Percentiles rank a stretch among this genome's conserved stretches.
Conservation (phyloP, 371 early-diverging fungal genomes). For the Mucor irregularis region DNA sequence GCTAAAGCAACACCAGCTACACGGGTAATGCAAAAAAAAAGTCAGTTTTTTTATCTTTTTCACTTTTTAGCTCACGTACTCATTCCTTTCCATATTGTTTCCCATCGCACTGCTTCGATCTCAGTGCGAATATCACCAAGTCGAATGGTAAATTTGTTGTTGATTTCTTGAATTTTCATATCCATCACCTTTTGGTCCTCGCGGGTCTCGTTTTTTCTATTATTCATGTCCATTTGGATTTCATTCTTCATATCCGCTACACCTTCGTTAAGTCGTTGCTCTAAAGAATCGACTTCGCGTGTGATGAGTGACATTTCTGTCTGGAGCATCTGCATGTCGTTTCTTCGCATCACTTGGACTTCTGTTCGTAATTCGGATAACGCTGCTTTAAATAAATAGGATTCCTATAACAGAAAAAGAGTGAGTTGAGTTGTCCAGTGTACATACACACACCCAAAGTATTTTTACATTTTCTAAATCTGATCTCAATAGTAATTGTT, state of each 20-base stretch:
- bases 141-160: slow-evolving; percentile 79
- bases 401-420: slow-evolving; percentile 33
- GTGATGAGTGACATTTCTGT: slow-evolving; percentile 74
- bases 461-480: slow-evolving; percentile 54
- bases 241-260: slow-evolving; percentile 80
- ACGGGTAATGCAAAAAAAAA: no score
- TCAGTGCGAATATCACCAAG: slow-evolving; percentile 84
- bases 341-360: slow-evolving; percentile 81
- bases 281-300: slow-evolving; percentile 78
- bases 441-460: background rate
- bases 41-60: no score
- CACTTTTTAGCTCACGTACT: slow-evolving; percentile 26
- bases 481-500: slow-evolving; percentile 31
- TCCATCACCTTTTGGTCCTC: slow-evolving; percentile 81
- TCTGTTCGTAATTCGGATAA: slow-evolving; percentile 86
- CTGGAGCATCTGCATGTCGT: slow-evolving; percentile 78
- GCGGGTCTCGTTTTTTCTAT: slow-evolving; percentile 81
- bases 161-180: slow-evolving; percentile 82
- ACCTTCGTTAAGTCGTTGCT: slow-evolving; percentile 75
- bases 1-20: slow-evolving; percentile 42
- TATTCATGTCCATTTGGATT: slow-evolving; percentile 88
- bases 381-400: slow-evolving; percentile 78
- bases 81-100: slow-evolving; percentile 76
- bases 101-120: slow-evolving; percentile 87
- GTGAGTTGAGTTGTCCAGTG: background rate